A percentile compares a stretch with the other conserved stretches of the same genome.
phyloP scores from a whole-genome alignment of 2,329 filamentous ascomycete species.

The Xylariaceae sp. region DNA sequence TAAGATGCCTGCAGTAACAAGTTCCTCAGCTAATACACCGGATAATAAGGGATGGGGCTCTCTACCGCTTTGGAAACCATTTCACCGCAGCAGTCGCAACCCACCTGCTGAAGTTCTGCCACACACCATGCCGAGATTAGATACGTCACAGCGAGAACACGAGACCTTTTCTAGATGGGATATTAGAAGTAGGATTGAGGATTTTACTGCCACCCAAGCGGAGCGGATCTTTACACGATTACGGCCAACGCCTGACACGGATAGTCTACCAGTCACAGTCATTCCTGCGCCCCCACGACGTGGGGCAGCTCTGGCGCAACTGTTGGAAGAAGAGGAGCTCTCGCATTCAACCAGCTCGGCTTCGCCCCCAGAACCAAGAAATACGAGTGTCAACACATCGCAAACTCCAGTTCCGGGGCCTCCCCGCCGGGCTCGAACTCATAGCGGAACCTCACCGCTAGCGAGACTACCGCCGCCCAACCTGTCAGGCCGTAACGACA shows the following conservation, averaged over 20 bases:
- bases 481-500: slow-evolving; percentile 19
- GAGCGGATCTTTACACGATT: slow-evolving; percentile 55
- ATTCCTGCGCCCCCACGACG: slow-evolving; percentile 58
- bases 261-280: slow-evolving; percentile 52
- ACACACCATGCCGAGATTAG: slow-evolving; percentile 27
- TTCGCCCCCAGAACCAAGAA: slow-evolving; percentile 5
- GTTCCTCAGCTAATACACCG: slow-evolving; percentile 10
- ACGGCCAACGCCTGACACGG: slow-evolving; percentile 48
- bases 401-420: slow-evolving; percentile 12
- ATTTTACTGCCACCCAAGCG: slow-evolving; percentile 56
- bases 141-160: slow-evolving; percentile 23
- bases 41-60: slow-evolving; percentile 19
- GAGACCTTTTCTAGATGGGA: slow-evolving; percentile 46
- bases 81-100: slow-evolving; percentile 23
- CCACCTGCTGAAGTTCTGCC: slow-evolving; percentile 32
- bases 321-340: slow-evolving; percentile 50
- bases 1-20: slow-evolving; percentile 11
- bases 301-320: slow-evolving; percentile 50
- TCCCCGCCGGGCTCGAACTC: slow-evolving; percentile 14
- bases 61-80: slow-evolving; percentile 21
- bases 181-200: slow-evolving; percentile 51
- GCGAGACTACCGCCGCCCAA: slow-evolving; percentile 17
- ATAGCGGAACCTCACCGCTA: slow-evolving; percentile 14
- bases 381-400: slow-evolving; percentile 8
- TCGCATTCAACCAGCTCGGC: slow-evolving; percentile 10